phyloP scores from a whole-genome alignment of 1,139 yeast species.

The Yamadazyma buinensis region DNA sequence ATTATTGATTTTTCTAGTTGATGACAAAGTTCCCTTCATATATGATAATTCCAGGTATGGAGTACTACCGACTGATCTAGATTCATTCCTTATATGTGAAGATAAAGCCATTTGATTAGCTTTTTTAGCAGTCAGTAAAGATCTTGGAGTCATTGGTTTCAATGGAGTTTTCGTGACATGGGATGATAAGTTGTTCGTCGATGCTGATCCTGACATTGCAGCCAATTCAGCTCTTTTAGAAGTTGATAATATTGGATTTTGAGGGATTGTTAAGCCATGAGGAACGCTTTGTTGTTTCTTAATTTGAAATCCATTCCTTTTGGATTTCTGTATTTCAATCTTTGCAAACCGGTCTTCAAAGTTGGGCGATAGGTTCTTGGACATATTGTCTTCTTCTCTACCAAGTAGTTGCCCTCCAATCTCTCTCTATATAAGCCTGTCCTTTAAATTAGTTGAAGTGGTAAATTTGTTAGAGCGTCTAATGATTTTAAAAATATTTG shows the following conservation, averaged over 20 bases:
- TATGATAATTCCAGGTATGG: constrained; percentile 11
- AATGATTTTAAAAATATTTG: too few species aligned
- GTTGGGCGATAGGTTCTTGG: constrained; percentile 8
- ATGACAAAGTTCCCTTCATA: constrained; percentile 16
- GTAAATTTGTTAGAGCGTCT: too few species aligned
- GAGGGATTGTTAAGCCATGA: constrained; percentile 8
- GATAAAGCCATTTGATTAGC: constrained; percentile 1
- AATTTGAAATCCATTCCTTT: too few species aligned
- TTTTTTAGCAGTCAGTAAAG: constrained; percentile 10
- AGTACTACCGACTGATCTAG: constrained; percentile 8
- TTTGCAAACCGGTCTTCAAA: constrained; percentile 14
- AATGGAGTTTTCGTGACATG: constrained; percentile 11
- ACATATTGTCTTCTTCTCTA: constrained; percentile 1
- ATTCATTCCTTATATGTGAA: constrained; percentile 6
- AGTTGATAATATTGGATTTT: constrained; percentile 13
- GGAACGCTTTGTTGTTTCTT: too few species aligned
- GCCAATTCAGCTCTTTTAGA: constrained; percentile 15
- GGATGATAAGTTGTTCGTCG: constrained; percentile 7
- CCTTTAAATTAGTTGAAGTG: too few species aligned
- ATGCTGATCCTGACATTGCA: constrained; percentile 8
- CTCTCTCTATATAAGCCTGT: too few species aligned
- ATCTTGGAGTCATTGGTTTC: constrained; percentile 4
- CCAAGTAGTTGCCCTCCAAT: too few species aligned
- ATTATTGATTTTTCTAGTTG: constrained; percentile 10
- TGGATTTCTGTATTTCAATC: constrained; percentile 7